These are phyloP conservation scores for Noccaea bulbosa DNA, from an alignment of 345 rosid species.

Conservation along the genomic window DNA sequence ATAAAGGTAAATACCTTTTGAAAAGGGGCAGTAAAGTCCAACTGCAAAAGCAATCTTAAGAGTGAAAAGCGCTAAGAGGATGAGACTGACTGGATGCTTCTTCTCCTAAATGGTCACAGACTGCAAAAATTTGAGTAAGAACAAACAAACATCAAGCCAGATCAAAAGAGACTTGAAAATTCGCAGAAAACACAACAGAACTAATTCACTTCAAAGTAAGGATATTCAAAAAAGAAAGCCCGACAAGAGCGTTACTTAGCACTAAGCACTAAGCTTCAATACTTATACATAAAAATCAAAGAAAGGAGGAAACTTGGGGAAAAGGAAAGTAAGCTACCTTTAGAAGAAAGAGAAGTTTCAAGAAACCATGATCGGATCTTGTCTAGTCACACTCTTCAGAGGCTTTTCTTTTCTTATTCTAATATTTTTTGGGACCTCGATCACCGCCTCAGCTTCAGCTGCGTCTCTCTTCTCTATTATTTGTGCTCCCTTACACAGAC, in stretches of 20 bases:
- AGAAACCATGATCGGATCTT: constrained; percentile 41
- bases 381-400: constrained; percentile 34
- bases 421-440: constrained; percentile 19
- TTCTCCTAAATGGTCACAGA: constrained; percentile 22
- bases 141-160: constrained; percentile 29
- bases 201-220: background rate
- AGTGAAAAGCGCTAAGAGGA: constrained; percentile 13
- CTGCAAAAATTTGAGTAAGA: constrained; percentile 27
- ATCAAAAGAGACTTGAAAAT: constrained; percentile 26
- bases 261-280: constrained; percentile 5
- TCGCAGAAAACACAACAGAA: background rate
- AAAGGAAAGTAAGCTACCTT: constrained; percentile 43
- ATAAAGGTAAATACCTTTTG: constrained; percentile 25
- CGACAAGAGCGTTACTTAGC: constrained; percentile 7
- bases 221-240: background rate
- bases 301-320: constrained; percentile 30
- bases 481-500: constrained; percentile 42
- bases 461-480: constrained; percentile 43
- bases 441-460: constrained; percentile 32
- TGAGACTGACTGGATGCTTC: constrained; percentile 6
- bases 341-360: constrained; percentile 22
- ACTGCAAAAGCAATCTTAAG: constrained; percentile 19
- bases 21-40: constrained; percentile 24
- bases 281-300: constrained; percentile 15
- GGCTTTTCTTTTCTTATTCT: background rate